Conservation (phyloP, 768 basidiomycete species). For the Pleurotus platypus region DNA sequence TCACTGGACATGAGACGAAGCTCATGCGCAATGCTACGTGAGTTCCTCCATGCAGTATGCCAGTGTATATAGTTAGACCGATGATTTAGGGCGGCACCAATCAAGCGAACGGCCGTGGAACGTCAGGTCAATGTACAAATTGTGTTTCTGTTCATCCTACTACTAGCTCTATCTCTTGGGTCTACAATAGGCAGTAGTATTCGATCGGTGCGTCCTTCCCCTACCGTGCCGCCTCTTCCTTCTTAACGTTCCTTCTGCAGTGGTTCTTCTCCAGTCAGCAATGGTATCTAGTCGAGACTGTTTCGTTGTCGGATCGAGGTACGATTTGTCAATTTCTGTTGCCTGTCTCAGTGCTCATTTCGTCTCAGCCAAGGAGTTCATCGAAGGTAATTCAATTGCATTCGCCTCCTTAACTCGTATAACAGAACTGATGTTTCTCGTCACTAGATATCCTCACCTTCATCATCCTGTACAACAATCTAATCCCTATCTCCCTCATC, state of each 20-base stretch:
- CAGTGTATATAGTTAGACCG: background rate
- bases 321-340: constrained; percentile 16
- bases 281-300: constrained; percentile 83
- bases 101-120: constrained; percentile 96
- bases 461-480: constrained; percentile 98
- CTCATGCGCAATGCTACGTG: constrained; percentile 97
- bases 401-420: constrained; percentile 1
- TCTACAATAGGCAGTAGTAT: constrained; percentile 93
- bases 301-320: constrained; percentile 64
- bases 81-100: constrained; percentile 76
- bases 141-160: constrained; percentile 86
- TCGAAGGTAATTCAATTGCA: constrained; percentile 58
- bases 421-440: background rate
- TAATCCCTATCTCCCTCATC: constrained; percentile 98
- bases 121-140: constrained; percentile 95
- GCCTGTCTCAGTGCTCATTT: constrained; percentile 7
- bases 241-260: background rate
- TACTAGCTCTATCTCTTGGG: constrained; percentile 84
- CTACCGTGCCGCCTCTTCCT: background rate
- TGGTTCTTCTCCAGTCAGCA: constrained; percentile 87
- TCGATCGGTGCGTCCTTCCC: constrained; percentile 36
- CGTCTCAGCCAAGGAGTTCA: constrained; percentile 63
- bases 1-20: constrained; percentile 98
- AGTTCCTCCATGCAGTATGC: constrained; percentile 25
- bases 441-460: constrained; percentile 89